Base-by-base conservation (phyloP, 2,329 filamentous ascomycete species). In the Thielaviopsis punctulata region DNA sequence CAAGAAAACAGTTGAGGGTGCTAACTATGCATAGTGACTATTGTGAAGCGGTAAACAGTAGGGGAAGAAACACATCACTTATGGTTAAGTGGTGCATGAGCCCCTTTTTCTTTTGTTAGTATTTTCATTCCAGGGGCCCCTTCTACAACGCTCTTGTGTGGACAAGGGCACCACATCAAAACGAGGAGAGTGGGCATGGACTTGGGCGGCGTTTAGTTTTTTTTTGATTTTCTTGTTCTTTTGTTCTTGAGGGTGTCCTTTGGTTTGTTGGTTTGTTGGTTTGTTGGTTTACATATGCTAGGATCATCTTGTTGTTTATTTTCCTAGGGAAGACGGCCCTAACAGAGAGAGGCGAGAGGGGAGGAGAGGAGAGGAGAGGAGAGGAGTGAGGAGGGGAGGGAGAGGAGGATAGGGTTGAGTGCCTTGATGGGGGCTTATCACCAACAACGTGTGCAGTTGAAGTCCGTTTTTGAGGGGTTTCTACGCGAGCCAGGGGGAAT, bases 31-130 rank as follows among this genome's bases (percentile, higher is more conserved):
- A 24, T 23, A 55, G 53, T 55, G n/a, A 55, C 53, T 15, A 55
- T 55, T 24, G 23, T 55, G 45, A 55, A 55, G 49, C 53, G 53
- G 49, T 55, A 55, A 55, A 49, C 30, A 36, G 30, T 15, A 15
- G n/a, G 13, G 12, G 13, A 2, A 22, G 18, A 9, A 15, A 46
- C 9, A 15, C 15, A 27, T 10, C 19, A 24, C 3, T 18, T 13
- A 21, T 33, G n/a, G 23, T 6, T 13, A 10, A 13, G 19, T 25
- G 6, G 18, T 36, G 10, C 13, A n/a, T n/a, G n/a, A 10, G 43
- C 24, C 23, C 15, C 23, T 45, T 44, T 22, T 25, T 27, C 18
- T 25, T 30, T 39, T 52, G 13, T 52, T 15, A n/a, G 25, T 52
- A 19, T 48, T 22, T 48, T 50, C 19, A n/a, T 48, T 36, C 30